Base-by-base conservation (phyloP, 2,329 filamentous ascomycete genomes). In the Cadophora luteo-olivacea region DNA sequence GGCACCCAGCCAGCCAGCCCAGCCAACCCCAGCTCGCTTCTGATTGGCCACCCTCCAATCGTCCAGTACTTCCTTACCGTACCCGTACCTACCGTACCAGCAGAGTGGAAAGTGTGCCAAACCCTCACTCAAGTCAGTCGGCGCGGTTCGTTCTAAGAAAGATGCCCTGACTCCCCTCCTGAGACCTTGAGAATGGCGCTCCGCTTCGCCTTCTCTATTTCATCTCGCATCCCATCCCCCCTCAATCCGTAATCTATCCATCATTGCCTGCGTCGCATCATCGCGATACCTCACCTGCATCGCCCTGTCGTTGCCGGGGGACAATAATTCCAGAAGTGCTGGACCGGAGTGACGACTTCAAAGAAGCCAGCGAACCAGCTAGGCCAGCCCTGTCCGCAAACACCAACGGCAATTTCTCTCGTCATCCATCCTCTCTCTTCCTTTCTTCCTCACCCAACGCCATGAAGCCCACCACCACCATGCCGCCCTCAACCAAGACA, bases 401-500 rank as follows among this genome's bases (percentile, higher is more conserved):
- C 48, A 54, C 48, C 49, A 29, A 54, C 61, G 61, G 33, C 48
- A 64, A 33, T 64, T 62, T 49, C 60, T 51, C 45, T 62, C 60
- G 29, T 62, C 60, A 60, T 62, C 41, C 60, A 62, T 64, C 61
- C 62, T 45, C 38, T 41, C 36, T 64, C 64, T 19, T 38, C 62
- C 57, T 54, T 45, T 64, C 64, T 64, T 63, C 69, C 70, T 67
- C 64, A 67, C 36, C 61, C 29, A 24, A 38, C 48, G 55, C 12
- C 61, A 60, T 36, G 24, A 51, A 32, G 48, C 65, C 29, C 49
- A 49, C n/a, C 24, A 48, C 51, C 64, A 68, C 69, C 24, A 77
- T 77, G 76, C 69, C 75, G 57, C 68, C 76, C 54, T 64, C 72
- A 60, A 69, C 61, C 52, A 77, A 76, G 73, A 8, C 63, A 54